Base-by-base conservation (phyloP, 176 grass and related monocot species). In the Alopecurus myosuroides region DNA sequence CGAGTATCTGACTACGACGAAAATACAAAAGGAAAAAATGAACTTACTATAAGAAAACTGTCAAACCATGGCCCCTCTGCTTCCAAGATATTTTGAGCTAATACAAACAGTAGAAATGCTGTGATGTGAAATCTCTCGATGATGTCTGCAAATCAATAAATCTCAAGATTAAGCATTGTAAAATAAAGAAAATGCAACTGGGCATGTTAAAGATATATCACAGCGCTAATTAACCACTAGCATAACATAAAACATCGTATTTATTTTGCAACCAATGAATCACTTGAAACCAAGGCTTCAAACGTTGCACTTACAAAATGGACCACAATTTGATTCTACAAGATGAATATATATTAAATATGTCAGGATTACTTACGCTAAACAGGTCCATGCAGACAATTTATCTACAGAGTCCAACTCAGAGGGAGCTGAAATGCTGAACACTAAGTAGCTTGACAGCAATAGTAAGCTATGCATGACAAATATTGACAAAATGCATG, bases 11-110 rank as follows among this genome's bases (percentile, higher is more conserved):
- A 63, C 60, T 49, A 46, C 11, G 23, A 84, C 44, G 35, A 77
- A 78, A 65, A 20, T 2, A 53, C 35, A 74, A 46, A 29, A 33
- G 66, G 48, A 5, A 67, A 31, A 64, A 52, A 74, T 75, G 18
- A 87, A 82, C 95, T 93, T 96, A 98, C 97, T 58, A 63, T 44
- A 82, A 95, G 39, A 88, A 98, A 98, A 85, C 88, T 94, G 39
- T 90, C 77, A 81, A 96, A 94, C 93, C 93, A 98, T 65, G 89
- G 89, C 51, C 89, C 97, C 80, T 98, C 97, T 63, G 97, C 97
- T 94, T 98, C 97, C 86, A 98, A 85, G 39, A 98, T 92, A 95
- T 98, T 98, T 88, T 98, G 93, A 88, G 97, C 91, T 76, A 98
- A 86, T 72, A 98, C 97, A 89, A 98, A 99, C 48, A 96, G 52